These are phyloP conservation scores for Apiotrichum gracile DNA, from an alignment of 1,284 basidiomycete genomes.

Conservation along the genomic window DNA sequence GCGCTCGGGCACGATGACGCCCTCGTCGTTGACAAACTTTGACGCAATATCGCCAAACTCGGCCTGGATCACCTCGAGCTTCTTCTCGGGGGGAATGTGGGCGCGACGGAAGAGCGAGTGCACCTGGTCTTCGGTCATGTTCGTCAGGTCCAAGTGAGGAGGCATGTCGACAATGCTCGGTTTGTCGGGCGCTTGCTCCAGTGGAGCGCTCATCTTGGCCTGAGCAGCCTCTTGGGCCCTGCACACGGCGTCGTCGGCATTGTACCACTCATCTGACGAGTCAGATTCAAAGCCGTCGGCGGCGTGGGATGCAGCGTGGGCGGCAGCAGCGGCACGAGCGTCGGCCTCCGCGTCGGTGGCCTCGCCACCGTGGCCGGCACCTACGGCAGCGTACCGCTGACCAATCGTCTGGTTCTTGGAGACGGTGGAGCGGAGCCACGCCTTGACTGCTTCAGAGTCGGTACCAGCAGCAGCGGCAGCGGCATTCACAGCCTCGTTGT, in stretches of 20 bases:
- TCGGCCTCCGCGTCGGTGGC: not conserved
- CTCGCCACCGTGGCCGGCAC: no score
- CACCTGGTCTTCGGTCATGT: not conserved
- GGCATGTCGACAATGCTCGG: not conserved
- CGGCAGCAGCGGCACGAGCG: not conserved
- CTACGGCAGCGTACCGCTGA: slow-evolving; percentile 18
- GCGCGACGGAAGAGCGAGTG: slow-evolving; percentile 4
- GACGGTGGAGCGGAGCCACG: slow-evolving; percentile 21
- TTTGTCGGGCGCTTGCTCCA: no score
- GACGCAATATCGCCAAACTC: slow-evolving; percentile 44
- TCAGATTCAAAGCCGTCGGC: not conserved
- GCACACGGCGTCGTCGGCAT: no score
- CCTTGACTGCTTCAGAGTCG: slow-evolving; percentile 15
- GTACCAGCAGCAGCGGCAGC: not conserved
- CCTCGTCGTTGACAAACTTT: slow-evolving; percentile 52
- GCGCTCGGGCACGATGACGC: slow-evolving; percentile 51
- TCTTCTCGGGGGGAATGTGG: slow-evolving; percentile 34
- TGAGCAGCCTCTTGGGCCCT: no score
- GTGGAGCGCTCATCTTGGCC: no score
- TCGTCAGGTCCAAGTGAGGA: not conserved
- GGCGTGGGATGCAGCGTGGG: not conserved
- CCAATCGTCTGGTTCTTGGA: not conserved
- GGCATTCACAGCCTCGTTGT: slow-evolving; percentile 3
- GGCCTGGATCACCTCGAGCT: slow-evolving; percentile 39
- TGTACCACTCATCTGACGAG: no score